A percentile compares a stretch with the other conserved stretches of the same genome.
Evolutionary conservation across 2,329 filamentous ascomycete species (phyloP).

Genomic region (Teratosphaeria gauchensis): DNA sequence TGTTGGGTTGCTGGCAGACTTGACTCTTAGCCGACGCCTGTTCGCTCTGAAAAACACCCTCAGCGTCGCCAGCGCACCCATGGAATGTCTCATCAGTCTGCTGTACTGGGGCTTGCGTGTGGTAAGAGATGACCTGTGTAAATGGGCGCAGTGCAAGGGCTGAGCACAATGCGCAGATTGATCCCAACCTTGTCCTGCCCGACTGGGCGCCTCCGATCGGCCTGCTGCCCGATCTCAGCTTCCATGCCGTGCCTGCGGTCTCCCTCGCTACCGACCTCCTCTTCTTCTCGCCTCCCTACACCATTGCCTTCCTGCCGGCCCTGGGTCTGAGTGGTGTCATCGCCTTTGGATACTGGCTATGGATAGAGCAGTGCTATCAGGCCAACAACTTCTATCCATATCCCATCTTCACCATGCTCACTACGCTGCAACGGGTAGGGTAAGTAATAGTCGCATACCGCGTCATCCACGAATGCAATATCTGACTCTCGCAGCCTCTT

Average conservation of each 20-base stretch:
- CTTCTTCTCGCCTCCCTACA: conserved; percentile 64
- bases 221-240: conserved; percentile 50
- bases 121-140: conserved; percentile 26
- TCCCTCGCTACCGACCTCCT: conserved; percentile 56
- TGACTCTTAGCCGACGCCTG: conserved; percentile 47
- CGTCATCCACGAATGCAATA: not conserved
- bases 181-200: conserved; percentile 46
- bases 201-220: conserved; percentile 30
- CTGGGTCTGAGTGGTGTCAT: conserved; percentile 49
- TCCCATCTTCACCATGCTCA: conserved; percentile 65
- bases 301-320: conserved; percentile 50
- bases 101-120: conserved; percentile 63
- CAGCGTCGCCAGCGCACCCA: conserved; percentile 54
- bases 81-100: conserved; percentile 61
- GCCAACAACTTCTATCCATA: conserved; percentile 73
- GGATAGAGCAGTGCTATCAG: conserved; percentile 63
- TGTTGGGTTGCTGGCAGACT: conserved; percentile 54
- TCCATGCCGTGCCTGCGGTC: conserved; percentile 57
- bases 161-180: conserved; percentile 21
- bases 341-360: conserved; percentile 63
- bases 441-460: conserved; percentile 9
- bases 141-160: not conserved
- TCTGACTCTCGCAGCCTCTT: conserved; percentile 32
- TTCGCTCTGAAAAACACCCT: conserved; percentile 60
- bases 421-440: conserved; percentile 53